These are phyloP conservation scores for Eucalyptus globulus DNA, from an alignment of 345 rosid species.

Conservation along the genomic window DNA sequence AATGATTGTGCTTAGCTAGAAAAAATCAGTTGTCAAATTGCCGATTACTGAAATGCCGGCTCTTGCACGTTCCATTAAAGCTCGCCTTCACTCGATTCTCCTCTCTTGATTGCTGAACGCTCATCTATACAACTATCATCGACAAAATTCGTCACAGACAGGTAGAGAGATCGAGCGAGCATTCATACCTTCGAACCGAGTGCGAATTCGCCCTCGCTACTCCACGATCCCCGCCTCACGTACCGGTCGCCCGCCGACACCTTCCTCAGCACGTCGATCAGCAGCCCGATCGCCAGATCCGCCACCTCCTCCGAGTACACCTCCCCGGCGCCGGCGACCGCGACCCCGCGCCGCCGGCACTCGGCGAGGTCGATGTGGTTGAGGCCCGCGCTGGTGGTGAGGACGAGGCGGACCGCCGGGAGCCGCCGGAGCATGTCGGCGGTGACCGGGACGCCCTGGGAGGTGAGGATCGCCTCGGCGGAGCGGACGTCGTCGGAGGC, in stretches of 20 bases:
- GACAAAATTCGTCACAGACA: background rate
- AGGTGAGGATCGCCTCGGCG: conserved; percentile 12
- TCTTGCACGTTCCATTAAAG: background rate
- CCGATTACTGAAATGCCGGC: background rate
- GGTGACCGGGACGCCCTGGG: conserved; percentile 6
- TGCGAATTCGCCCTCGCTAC: conserved; percentile 1
- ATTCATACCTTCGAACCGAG: conserved; percentile 3
- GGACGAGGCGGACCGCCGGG: conserved; percentile 6
- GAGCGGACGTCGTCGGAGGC: conserved; percentile 11
- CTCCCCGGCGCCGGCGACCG: background rate
- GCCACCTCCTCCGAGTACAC: conserved; percentile 16
- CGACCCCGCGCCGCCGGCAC: conserved; percentile 18
- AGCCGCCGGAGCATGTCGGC: conserved; percentile 9
- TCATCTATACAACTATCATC: background rate
- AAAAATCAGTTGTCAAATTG: background rate
- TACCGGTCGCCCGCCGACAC: conserved; percentile 12
- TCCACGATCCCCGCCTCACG: conserved; percentile 12
- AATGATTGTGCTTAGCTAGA: background rate
- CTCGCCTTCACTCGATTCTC: background rate
- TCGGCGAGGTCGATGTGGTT: conserved; percentile 20
- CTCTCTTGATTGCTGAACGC: background rate
- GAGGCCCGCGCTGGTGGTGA: conserved; percentile 16
- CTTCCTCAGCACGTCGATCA: conserved; percentile 13
- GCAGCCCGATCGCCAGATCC: conserved; percentile 15
- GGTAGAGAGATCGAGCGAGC: background rate